A percentile compares a stretch with the other conserved stretches of the same genome.
phyloP scores from a whole-genome alignment of 352 stramenopile genomes.

The Globisporangium iwayamae region DNA sequence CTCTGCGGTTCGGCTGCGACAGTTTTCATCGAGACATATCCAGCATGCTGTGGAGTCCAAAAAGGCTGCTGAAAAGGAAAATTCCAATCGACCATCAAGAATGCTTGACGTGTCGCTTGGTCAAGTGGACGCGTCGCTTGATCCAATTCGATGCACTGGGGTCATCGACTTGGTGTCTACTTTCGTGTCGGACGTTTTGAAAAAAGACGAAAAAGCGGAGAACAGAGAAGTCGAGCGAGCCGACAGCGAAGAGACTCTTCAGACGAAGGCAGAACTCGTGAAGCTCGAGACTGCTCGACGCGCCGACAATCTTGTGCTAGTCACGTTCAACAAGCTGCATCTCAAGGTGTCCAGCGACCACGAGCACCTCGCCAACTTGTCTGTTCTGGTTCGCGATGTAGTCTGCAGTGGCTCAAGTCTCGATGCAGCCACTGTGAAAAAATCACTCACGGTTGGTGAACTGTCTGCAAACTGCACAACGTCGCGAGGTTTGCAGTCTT shows the following conservation, averaged over 20 bases:
- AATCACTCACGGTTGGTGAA: slow-evolving; percentile 4
- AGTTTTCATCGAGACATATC: neutral
- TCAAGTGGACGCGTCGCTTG: slow-evolving; percentile 11
- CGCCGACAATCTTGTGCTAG: slow-evolving; percentile 17
- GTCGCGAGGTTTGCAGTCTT: neutral
- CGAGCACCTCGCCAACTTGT: neutral
- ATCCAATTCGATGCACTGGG: slow-evolving; percentile 7
- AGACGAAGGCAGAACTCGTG: neutral
- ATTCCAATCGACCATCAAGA: neutral
- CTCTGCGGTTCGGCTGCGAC: slow-evolving; percentile 56
- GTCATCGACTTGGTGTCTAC: slow-evolving; percentile 11
- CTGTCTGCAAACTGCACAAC: slow-evolving; percentile 9
- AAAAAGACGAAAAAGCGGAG: neutral
- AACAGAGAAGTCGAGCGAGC: neutral
- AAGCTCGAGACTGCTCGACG: neutral
- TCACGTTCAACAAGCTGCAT: slow-evolving; percentile 32
- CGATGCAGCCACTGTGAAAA: neutral
- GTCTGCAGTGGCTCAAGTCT: slow-evolving; percentile 10
- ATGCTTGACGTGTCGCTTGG: slow-evolving; percentile 18
- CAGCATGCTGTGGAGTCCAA: neutral
- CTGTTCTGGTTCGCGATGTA: slow-evolving; percentile 8
- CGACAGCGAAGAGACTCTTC: neutral
- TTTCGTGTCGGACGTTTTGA: slow-evolving; percentile 13
- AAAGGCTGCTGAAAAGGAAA: neutral
- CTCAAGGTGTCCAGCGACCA: slow-evolving; percentile 18